Conservation (phyloP, 1,284 basidiomycete species). For the Tylopilus orsonianus region DNA sequence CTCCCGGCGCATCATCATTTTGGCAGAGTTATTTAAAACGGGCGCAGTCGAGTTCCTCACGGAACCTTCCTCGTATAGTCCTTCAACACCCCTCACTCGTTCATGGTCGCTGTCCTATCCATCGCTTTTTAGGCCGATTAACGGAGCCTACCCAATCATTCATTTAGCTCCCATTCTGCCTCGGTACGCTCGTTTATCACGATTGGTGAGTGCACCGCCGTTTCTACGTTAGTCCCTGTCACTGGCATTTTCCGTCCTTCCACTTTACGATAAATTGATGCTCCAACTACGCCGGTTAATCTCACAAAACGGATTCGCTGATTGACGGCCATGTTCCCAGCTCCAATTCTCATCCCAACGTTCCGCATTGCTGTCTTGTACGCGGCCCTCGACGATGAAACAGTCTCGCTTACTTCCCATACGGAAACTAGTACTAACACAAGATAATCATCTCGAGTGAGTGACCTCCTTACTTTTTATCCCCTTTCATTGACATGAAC, state of each 20-base stretch:
- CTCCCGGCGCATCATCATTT: constrained; percentile 9
- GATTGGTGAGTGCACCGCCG: constrained; percentile 23
- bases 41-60: neutral
- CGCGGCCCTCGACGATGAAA: constrained; percentile 23
- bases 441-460: constrained; percentile 44
- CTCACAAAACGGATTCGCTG: constrained; percentile 17
- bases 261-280: neutral
- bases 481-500: constrained; percentile 10
- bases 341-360: constrained; percentile 16
- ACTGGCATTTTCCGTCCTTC: constrained; percentile 8
- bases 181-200: constrained; percentile 21
- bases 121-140: constrained; percentile 1
- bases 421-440: constrained; percentile 16
- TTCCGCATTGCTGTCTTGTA: constrained; percentile 10
- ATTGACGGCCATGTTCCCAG: constrained; percentile 19
- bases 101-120: constrained; percentile 21
- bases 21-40: constrained; percentile 10
- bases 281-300: constrained; percentile 11
- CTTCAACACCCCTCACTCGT: constrained; percentile 8
- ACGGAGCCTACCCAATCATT: neutral
- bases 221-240: constrained; percentile 2
- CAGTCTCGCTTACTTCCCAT: constrained; percentile 29
- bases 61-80: constrained; percentile 5
- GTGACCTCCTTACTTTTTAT: constrained; percentile 14
- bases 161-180: constrained; percentile 1